Percentiles rank a stretch among this genome's conserved stretches.
Evolutionary conservation across 2,329 filamentous ascomycete genomes (phyloP).

Genomic region (Pseudogymnoascus sp.): DNA sequence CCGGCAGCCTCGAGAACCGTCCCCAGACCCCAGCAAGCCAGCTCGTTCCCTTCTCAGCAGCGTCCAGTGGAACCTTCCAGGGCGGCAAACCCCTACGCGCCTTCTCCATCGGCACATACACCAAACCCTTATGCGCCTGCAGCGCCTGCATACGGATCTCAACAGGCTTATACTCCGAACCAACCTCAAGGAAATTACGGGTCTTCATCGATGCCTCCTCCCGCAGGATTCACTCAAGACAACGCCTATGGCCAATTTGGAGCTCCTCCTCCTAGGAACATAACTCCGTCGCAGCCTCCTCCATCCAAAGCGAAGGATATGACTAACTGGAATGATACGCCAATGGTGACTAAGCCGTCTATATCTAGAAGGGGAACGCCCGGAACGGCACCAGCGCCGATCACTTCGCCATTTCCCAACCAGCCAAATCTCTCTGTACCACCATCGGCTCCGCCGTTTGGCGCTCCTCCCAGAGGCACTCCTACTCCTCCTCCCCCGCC

Average conservation of each 20-base stretch:
- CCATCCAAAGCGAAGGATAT: constrained; percentile 64
- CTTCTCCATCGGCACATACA: constrained; percentile 26
- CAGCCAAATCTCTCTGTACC: constrained; percentile 48
- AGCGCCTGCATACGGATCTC: constrained; percentile 32
- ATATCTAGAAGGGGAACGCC: constrained; percentile 65
- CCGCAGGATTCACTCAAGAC: constrained; percentile 1
- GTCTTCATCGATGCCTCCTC: constrained; percentile 27
- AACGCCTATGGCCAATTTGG: constrained; percentile 34
- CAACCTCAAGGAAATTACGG: constrained; percentile 29
- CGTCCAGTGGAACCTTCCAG: constrained; percentile 27
- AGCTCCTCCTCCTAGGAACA: constrained; percentile 58
- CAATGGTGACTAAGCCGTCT: constrained; percentile 71
- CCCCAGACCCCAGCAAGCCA: constrained; percentile 33
- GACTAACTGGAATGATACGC: constrained; percentile 90
- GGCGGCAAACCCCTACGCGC: constrained; percentile 33
- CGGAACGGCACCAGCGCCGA: constrained; percentile 48
- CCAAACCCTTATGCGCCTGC: constrained; percentile 45
- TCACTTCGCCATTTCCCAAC: constrained; percentile 68
- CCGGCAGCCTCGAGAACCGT: constrained; percentile 33
- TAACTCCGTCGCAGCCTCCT: constrained; percentile 60
- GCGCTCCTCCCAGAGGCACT: constrained; percentile 46
- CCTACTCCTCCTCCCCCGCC: constrained; percentile 73
- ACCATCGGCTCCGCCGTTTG: constrained; percentile 53
- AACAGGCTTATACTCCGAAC: constrained; percentile 33
- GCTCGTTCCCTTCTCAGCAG: constrained; percentile 43